A percentile compares a stretch with the other conserved stretches of the same genome.
phyloP scores from a whole-genome alignment of 164 flowering plant species.

The Cinnamomum micranthum region DNA sequence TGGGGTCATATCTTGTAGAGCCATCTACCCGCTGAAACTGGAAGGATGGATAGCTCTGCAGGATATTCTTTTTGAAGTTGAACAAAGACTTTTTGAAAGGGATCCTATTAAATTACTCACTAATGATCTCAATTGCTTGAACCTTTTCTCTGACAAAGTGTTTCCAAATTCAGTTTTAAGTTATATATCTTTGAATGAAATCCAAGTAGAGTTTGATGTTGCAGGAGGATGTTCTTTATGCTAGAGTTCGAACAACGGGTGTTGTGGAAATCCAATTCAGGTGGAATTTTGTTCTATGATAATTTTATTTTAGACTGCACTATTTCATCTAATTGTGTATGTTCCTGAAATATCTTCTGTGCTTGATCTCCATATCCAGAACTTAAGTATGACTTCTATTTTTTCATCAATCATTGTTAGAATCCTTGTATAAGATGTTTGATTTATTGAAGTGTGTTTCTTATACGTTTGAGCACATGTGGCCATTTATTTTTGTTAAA shows the following conservation, averaged over 20 bases:
- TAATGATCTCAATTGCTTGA: neutral
- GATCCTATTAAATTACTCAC: neutral
- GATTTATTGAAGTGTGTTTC: too few species aligned
- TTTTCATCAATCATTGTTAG: neutral
- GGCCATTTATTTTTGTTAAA: too few species aligned
- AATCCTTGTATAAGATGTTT: neutral
- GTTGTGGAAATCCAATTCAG: slow-evolving; percentile 98
- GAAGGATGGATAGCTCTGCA: neutral
- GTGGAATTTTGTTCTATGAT: slow-evolving; percentile 24
- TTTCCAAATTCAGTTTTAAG: neutral
- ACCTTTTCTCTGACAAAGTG: neutral
- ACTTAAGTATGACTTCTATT: neutral
- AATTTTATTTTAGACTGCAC: neutral
- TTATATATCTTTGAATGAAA: neutral
- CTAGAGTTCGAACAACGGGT: slow-evolving; percentile 94
- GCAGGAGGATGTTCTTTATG: slow-evolving; percentile 97
- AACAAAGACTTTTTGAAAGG: neutral
- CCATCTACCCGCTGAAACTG: neutral
- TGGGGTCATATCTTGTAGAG: too few species aligned
- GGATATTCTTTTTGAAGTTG: neutral
- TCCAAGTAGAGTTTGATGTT: slow-evolving; percentile 3
- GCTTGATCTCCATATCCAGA: neutral
- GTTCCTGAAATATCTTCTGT: too few species aligned
- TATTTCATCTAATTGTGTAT: neutral
- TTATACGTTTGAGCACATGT: too few species aligned